phyloP scores from a whole-genome alignment of 768 basidiomycete species.

The Leucogyrophana mollusca region DNA sequence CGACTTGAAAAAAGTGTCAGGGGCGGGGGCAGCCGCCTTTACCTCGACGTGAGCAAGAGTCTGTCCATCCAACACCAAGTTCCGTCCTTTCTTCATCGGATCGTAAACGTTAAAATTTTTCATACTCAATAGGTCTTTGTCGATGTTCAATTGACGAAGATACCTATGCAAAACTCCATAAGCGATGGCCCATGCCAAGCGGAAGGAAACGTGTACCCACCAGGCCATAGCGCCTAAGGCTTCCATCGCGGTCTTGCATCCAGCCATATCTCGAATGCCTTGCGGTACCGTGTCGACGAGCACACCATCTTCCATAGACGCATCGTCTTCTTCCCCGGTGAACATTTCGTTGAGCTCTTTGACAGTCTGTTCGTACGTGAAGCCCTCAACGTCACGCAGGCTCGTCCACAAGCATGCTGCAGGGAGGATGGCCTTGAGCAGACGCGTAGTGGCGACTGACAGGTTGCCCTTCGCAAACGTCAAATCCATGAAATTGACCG shows the following conservation, averaged over 20 bases:
- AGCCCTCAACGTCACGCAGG: constrained; percentile 81
- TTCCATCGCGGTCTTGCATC: constrained; percentile 67
- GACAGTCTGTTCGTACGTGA: constrained; percentile 68
- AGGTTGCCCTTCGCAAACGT: constrained; percentile 66
- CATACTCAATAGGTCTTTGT: constrained; percentile 92
- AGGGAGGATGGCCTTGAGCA: constrained; percentile 81
- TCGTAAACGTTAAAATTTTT: constrained; percentile 98
- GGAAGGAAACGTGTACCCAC: constrained; percentile 38
- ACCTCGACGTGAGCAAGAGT: constrained; percentile 95
- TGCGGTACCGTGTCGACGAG: constrained; percentile 51
- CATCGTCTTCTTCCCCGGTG: constrained; percentile 41
- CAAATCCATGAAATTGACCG: background rate
- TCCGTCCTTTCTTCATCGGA: constrained; percentile 88
- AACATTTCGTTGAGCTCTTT: constrained; percentile 69
- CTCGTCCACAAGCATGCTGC: constrained; percentile 86
- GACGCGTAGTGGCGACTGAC: constrained; percentile 75
- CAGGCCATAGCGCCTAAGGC: constrained; percentile 92
- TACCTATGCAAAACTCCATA: constrained; percentile 47
- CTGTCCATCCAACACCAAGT: constrained; percentile 88
- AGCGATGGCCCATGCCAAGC: background rate
- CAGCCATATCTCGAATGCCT: constrained; percentile 72
- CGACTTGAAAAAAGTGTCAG: constrained; percentile 5
- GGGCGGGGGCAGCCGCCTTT: constrained; percentile 1
- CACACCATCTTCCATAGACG: constrained; percentile 43
- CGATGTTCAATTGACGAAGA: constrained; percentile 90